Evolutionary conservation across 352 stramenopile genomes (phyloP).

Genomic region (Phytophthora cryptogea): DNA sequence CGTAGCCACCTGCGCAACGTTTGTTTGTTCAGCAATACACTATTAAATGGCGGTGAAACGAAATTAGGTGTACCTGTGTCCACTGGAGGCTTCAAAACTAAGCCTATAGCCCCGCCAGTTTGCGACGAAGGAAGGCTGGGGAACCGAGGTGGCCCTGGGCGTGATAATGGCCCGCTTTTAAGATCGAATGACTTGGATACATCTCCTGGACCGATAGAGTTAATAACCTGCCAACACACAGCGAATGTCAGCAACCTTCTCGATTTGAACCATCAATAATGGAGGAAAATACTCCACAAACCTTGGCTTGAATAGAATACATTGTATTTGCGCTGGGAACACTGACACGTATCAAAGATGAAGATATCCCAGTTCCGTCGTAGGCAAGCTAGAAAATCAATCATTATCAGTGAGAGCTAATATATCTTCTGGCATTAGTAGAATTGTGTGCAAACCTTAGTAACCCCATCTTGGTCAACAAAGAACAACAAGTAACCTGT

Average conservation of each 20-base stretch:
- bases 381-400: slow-evolving; percentile 32
- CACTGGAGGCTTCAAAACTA: slow-evolving; percentile 42
- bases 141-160: slow-evolving; percentile 48
- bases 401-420: background rate
- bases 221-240: slow-evolving; percentile 37
- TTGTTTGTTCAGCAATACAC: background rate
- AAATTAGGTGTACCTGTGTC: slow-evolving; percentile 38
- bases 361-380: slow-evolving; percentile 26
- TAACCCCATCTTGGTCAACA: slow-evolving; percentile 1
- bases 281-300: slow-evolving; percentile 3
- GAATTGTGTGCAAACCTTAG: slow-evolving; percentile 11
- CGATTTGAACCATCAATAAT: background rate
- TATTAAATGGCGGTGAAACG: background rate
- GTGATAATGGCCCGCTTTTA: slow-evolving; percentile 39
- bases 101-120: slow-evolving; percentile 45
- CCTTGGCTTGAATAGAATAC: slow-evolving; percentile 48
- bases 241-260: background rate
- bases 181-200: slow-evolving; percentile 38
- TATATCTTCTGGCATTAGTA: background rate
- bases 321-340: slow-evolving; percentile 38
- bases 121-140: background rate
- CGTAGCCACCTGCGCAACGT: slow-evolving; percentile 31
- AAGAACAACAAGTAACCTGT: slow-evolving; percentile 35
- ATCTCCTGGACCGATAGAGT: slow-evolving; percentile 41
- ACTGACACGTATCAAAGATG: slow-evolving; percentile 36